Evolutionary conservation across 768 basidiomycete genomes (phyloP), one percentile per base, ranked within the genome.

Genomic region (Lyophyllum shimeji): DNA sequence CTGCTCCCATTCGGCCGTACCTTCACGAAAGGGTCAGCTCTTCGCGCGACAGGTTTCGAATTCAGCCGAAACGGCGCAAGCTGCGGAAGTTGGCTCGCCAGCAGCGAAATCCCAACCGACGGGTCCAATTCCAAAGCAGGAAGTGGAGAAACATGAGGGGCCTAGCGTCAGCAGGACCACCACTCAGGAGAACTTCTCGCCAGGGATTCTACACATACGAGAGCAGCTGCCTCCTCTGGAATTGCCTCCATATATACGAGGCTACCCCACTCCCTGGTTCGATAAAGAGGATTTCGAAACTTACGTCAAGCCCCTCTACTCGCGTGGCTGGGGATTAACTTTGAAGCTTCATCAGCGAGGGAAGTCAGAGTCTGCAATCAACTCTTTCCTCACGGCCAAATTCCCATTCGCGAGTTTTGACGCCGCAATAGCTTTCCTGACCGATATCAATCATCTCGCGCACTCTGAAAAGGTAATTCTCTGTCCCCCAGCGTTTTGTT

Each of bases 221-320:
- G 25, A 46, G 2, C 9, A 37, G 11, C 12, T 43, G 18, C 43
- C n/a, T n/a, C 39, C 29, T 3, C 67, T 72, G 11, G 51, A 29
- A 11, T 43, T 69, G 46, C 69, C 75, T 20, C 46, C 55, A 1
- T 44, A 2, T 0, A 43, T 44, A 11, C 12, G 9, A 9, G 18
- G 51, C 37, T 74, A 65, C 46, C 71, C 73, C 23, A 73, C 73
- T 6, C 67, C 68, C 31, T 73, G 74, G 58, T 64, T 81, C 52
- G 44, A 34, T 15, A 61, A 67, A 17, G 46, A 55, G 1, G 74
- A 79, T 13, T 55, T 76, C 12, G 63, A 68, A 23, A 50, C 53
- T 18, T 76, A 65, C 39, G 55, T 81, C 9, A 52, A 55, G 33
- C 78, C 79, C 2, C 67, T 82, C 7, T 67, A 63, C 37, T 46